Base-by-base conservation (phyloP, 2,329 filamentous ascomycete species). In the Paecilomyces formosus region DNA sequence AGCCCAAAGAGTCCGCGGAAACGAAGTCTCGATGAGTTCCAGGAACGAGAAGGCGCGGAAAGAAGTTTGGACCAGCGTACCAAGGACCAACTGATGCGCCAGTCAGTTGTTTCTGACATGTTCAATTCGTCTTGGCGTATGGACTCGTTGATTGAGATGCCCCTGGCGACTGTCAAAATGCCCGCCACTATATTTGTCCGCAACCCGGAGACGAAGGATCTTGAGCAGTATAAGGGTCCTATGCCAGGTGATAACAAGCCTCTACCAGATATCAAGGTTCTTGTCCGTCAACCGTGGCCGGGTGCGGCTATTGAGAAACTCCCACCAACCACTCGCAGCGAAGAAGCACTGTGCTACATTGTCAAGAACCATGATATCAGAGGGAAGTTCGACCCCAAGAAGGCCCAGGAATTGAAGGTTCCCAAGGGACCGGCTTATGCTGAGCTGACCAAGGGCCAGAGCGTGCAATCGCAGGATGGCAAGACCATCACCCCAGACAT, bases 291-390 rank as follows among this genome's bases (percentile, higher is more conserved):
- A 63, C 90, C 90, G 1, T 96, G 91, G 91, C 90, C 90, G 11
- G 89, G 84, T 15, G 84, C 88, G 3, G 73, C 81, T 58, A 76
- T 92, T 11, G 70, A 81, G 15, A 75, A 72, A 13, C 80, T 97
- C 2, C 94, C 94, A 0, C 79, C 79, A 0, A 89, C 90, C 0
- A 76, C 79, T 21, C 88, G 87, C 4, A 84, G 84, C 0, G 78
- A 79, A 28, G 85, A 87, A 53, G 87, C 90, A 5, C 78, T 97
- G 65, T 96, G 88, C 59, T 99, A 99, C 73, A 87, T 99, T 59
- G 82, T 96, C 69, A 89, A 90, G 65, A 85, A 85, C 57, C 85
- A 91, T 62, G 80, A 86, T 39, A 82, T 88, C 57, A 85, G 94
- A 57, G 94, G 94, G 56, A 93, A 88, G 67, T 97, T 99, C 68